Percentiles rank a stretch among this genome's conserved stretches.
Evolutionary conservation across 2,329 filamentous ascomycete species (phyloP).

Genomic region (Phyllosticta paracitricarpa): DNA sequence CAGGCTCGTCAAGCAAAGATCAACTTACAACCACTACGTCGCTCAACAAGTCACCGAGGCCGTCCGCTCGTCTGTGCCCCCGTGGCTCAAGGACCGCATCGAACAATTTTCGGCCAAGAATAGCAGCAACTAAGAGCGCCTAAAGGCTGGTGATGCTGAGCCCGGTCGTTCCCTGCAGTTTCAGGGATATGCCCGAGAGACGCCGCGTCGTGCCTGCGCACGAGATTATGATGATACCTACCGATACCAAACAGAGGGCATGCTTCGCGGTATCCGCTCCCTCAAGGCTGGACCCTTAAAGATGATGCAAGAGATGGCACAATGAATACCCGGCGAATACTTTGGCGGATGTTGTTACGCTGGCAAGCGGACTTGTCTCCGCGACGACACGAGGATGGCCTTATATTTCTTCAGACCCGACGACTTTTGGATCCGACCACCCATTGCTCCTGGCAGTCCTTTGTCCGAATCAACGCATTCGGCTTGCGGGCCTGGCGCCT

Average conservation of each 20-base stretch:
- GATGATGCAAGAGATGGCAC: constrained; percentile 2
- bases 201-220: constrained; percentile 9
- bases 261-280: constrained; percentile 6
- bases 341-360: constrained; percentile 1
- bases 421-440: neutral
- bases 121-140: constrained; percentile 6
- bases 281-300: neutral
- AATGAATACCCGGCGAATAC: constrained; percentile 1
- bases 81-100: constrained; percentile 10
- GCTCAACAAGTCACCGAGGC: constrained; percentile 6
- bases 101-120: constrained; percentile 9
- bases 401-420: neutral
- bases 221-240: constrained; percentile 7
- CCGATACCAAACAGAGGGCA: constrained; percentile 6
- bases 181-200: neutral
- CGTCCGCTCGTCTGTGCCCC: constrained; percentile 8
- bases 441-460: neutral
- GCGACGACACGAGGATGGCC: neutral
- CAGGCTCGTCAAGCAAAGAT: constrained; percentile 6
- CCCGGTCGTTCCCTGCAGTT: neutral
- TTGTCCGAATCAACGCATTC: neutral
- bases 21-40: constrained; percentile 9
- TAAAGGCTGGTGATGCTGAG: neutral
- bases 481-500: neutral
- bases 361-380: neutral